Conservation (phyloP, 2,329 filamentous ascomycete genomes). For the Pseudophaeomoniella oleicola region DNA sequence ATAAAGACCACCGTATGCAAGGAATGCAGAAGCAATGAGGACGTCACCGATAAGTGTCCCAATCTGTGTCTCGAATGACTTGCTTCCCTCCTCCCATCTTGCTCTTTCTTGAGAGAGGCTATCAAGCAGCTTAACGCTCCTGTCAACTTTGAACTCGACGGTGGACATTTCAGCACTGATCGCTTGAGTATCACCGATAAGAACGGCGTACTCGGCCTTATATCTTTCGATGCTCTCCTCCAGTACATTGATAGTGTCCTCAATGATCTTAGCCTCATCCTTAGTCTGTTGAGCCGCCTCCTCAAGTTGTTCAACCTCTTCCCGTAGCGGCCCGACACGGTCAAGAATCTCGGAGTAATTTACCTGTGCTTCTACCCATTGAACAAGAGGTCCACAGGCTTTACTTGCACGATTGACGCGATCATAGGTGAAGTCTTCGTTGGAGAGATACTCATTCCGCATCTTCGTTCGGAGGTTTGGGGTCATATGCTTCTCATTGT, state of each 20-base stretch:
- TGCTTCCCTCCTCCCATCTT: slow-evolving; percentile 94
- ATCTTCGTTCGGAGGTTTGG: slow-evolving; percentile 68
- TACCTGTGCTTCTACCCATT: slow-evolving; percentile 95
- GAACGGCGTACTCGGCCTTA: slow-evolving; percentile 86
- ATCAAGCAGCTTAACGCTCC: slow-evolving; percentile 85
- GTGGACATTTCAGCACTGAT: slow-evolving; percentile 96
- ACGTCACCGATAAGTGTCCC: slow-evolving; percentile 92
- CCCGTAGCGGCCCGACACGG: slow-evolving; percentile 77
- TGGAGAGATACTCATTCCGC: slow-evolving; percentile 80
- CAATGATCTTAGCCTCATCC: slow-evolving; percentile 80
- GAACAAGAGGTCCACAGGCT: slow-evolving; percentile 89
- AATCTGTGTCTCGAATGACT: slow-evolving; percentile 95
- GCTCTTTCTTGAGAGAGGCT: slow-evolving; percentile 85
- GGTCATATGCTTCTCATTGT: slow-evolving; percentile 94
- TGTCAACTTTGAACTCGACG: slow-evolving; percentile 95
- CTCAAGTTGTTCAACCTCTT: slow-evolving; percentile 77
- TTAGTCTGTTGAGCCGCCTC: slow-evolving; percentile 83
- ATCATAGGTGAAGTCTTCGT: slow-evolving; percentile 91
- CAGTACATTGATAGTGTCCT: slow-evolving; percentile 69
- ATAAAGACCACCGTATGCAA: slow-evolving; percentile 92
- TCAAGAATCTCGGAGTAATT: slow-evolving; percentile 96
- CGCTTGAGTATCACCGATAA: slow-evolving; percentile 92
- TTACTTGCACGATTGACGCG: slow-evolving; percentile 92
- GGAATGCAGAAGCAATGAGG: slow-evolving; percentile 87
- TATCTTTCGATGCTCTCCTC: slow-evolving; percentile 88